Base-by-base conservation (phyloP, 305 asterid species). In the Fraxinus sp. region DNA sequence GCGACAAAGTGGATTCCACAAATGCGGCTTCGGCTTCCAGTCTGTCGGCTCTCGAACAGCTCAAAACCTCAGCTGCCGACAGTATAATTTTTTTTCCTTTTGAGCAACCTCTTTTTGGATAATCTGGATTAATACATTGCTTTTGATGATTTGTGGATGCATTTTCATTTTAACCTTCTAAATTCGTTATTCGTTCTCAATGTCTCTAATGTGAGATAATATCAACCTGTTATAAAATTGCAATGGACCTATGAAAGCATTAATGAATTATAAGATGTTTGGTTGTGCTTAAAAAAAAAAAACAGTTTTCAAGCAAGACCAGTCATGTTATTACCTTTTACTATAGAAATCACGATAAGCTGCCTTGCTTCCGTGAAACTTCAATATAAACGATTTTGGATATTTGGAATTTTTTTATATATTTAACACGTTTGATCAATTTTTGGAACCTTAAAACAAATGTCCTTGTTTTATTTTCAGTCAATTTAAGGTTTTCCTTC, bases 1-100 rank as follows among this genome's bases (percentile, higher is more conserved):
- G 41, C 11, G 92, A 85, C 7, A 83, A 81, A 14, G 76, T 76
- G 64, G 92, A 84, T 28, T 28, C 83, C 4, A 30, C 62, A 82
- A 91, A 88, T 86, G 90, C 83, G 35, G 89, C 89, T 87, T 84
- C 90, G 37, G 90, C 93, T 74, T 91, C 98, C 75, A 96, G 98
- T 88, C 90, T 96, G 68, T 91, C 98, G n/a, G 99, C 99, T 84
- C 94, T 96, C 24, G 94, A 96, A 41, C 98, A 89, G 90, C 99
- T 96, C 90, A 96, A 94, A 90, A 79, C 96, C 52, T 93, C 97
- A 11, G 98, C 94, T 68, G 95, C 97, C 88, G 98, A 94, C 91
- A 89, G 99, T 96, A 93, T 35, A 94, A n/a, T 64, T 77, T 8
- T 30, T 16, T 49, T 4, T 35, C 35, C 11, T 57, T 9, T 78